Evolutionary conservation across 1,139 yeast genomes (phyloP), one percentile per base, ranked within the genome.

Genomic region (Debaryomycetaceae sp.): DNA sequence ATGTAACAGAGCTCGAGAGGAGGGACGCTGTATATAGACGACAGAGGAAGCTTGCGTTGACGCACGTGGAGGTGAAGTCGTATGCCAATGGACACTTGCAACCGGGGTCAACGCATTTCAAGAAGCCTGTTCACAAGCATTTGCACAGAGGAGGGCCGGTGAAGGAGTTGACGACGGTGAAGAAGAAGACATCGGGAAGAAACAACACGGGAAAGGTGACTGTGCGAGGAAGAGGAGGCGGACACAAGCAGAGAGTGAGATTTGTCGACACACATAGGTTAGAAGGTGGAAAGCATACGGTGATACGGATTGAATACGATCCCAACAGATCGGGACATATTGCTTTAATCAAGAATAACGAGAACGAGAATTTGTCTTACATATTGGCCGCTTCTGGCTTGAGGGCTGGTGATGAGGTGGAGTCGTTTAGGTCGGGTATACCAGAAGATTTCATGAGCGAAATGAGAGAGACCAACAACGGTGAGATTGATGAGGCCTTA

Each of bases 181-280:
- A 81, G 58, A 83, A 84, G 62, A 79, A 80, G 49, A 81, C 82
- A 41, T 86, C 96, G 44, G 99, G 99, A 53, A 84, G 99, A 70
- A 91, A 93, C 65, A 78, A 87, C 65, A 75, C 85, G 9, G 99
- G 99, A 55, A 78, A 80, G 54, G 88, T 93, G 57, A 88, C 97
- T 6, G 85, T 89, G 38, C 82, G 99, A 62, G 97, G 95, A 63
- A 83, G 95, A 65, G 99, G 99, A 63, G 99, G 99, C 58, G 99
- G 98, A 39, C 95, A 88, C 63, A 89, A 87, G 65, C 84, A 90
- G 60, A 81, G 99, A 66, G 79, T 87, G 38, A 80, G 99, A 58
- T 65, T 87, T 40, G 78, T 93, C 27, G 99, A 93, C 65, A 84
- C 84, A 59, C 74, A 75, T 56, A 79, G 99, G 58, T 60, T 65